Evolutionary conservation across 2,329 filamentous ascomycete genomes (phyloP).

Genomic region (Lecanicillium sp.): DNA sequence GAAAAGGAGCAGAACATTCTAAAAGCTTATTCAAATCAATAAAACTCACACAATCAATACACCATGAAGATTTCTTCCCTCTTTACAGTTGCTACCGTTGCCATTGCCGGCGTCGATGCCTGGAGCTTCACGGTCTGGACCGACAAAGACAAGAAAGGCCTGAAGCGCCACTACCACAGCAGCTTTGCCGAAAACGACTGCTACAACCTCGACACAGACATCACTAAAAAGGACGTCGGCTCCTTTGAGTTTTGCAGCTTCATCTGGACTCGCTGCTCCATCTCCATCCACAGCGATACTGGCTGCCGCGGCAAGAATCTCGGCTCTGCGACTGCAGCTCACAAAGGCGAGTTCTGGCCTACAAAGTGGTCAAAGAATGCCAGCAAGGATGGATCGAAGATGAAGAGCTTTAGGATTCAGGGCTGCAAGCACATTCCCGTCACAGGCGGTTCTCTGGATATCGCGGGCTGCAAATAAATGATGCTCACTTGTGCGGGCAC

Average conservation of each 20-base stretch:
- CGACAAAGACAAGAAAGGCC: constrained; percentile 1
- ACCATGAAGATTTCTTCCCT: constrained; percentile 3
- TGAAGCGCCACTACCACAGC: constrained; percentile 4
- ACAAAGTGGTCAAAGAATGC: constrained; percentile 4
- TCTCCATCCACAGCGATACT: constrained; percentile 1
- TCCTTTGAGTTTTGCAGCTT: constrained; percentile 4
- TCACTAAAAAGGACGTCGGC: constrained; percentile 5
- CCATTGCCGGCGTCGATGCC: constrained; percentile 4
- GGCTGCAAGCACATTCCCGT: constrained; percentile 7
- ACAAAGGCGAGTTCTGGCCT: not conserved
- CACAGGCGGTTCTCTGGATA: not conserved
- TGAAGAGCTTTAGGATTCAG: constrained; percentile 8
- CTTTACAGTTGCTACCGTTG: not conserved
- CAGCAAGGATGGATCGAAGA: constrained; percentile 2
- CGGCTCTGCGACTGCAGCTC: constrained; percentile 1
- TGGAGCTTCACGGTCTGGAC: constrained; percentile 10
- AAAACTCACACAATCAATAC: not conserved
- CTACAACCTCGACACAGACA: constrained; percentile 5
- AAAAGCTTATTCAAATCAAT: too few species aligned
- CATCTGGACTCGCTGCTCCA: constrained; percentile 3
- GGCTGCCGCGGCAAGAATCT: constrained; percentile 4
- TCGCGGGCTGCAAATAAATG: too few species aligned
- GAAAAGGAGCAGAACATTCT: too few species aligned
- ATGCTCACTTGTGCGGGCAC: too few species aligned
- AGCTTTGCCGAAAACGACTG: constrained; percentile 5